Evolutionary conservation across 805 yeast species (phyloP).

Genomic region (Danielia reshetovae): DNA sequence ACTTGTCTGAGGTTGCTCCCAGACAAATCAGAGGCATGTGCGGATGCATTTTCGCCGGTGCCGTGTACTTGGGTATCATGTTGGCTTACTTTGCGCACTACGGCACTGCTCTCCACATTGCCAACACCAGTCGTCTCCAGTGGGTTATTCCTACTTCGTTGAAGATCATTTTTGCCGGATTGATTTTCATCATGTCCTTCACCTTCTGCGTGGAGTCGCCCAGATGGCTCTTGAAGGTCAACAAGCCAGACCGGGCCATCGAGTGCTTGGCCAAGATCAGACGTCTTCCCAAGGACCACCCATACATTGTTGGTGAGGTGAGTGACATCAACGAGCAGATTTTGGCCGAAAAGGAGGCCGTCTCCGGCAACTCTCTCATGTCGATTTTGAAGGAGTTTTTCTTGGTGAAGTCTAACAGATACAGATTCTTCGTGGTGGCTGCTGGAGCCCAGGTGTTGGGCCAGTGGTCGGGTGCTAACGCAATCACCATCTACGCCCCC

Average conservation of each 20-base stretch:
- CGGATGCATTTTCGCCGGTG: conserved; percentile 52
- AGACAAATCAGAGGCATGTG: conserved; percentile 49
- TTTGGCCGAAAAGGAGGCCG: conserved; percentile 58
- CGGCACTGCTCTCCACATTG: conserved; percentile 47
- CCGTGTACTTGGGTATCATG: conserved; percentile 54
- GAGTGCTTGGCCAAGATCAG: conserved; percentile 40
- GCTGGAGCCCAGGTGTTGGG: conserved; percentile 43
- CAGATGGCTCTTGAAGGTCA: conserved; percentile 47
- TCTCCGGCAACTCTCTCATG: conserved; percentile 12
- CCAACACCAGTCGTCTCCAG: conserved; percentile 33
- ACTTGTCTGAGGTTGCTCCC: conserved; percentile 52
- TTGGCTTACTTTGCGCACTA: conserved; percentile 45
- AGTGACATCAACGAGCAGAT: conserved; percentile 44
- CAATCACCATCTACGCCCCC: conserved; percentile 55
- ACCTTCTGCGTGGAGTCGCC: conserved; percentile 46
- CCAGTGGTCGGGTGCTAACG: conserved; percentile 60
- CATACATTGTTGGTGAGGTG: conserved; percentile 46
- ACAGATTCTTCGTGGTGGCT: conserved; percentile 43
- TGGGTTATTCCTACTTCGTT: conserved; percentile 53
- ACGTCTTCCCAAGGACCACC: conserved; percentile 43
- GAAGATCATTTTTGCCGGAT: conserved; percentile 47
- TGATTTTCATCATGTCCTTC: conserved; percentile 38
- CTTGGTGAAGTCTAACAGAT: conserved; percentile 36
- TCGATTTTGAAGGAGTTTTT: conserved; percentile 31
- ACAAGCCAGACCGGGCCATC: conserved; percentile 38